phyloP scores from a whole-genome alignment of 176 grass and related monocot species.

The Urochloa ruziziensis region DNA sequence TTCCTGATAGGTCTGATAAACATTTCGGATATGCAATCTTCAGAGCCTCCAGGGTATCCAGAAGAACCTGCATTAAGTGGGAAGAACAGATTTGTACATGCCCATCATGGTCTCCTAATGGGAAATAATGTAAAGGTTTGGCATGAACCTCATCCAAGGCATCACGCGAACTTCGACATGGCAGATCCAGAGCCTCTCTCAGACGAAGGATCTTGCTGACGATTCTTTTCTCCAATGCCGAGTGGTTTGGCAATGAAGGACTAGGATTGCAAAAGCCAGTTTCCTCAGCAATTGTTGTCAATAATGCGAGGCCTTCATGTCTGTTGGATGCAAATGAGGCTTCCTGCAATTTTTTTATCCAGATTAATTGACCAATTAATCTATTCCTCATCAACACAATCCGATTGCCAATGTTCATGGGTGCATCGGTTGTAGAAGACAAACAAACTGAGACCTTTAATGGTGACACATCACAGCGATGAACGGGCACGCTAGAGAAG shows the following conservation, averaged over 20 bases:
- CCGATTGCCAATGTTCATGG: not conserved
- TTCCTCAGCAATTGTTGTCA: slow-evolving; percentile 11
- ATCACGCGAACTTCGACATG: not conserved
- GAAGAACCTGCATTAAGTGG: slow-evolving; percentile 35
- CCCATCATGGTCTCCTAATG: not conserved
- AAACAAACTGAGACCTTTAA: not conserved
- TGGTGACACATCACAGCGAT: not conserved
- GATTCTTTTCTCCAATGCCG: not conserved
- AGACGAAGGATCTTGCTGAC: slow-evolving; percentile 2
- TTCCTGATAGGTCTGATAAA: slow-evolving; percentile 36
- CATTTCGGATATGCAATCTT: slow-evolving; percentile 43
- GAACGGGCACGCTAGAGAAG: not conserved
- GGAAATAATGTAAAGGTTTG: not conserved
- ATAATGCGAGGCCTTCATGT: slow-evolving; percentile 24
- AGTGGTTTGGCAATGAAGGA: not conserved
- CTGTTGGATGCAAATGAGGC: not conserved
- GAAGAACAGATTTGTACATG: not conserved
- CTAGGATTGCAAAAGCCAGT: not conserved
- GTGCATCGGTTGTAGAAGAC: not conserved
- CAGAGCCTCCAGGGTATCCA: slow-evolving; percentile 32
- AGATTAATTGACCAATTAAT: not conserved
- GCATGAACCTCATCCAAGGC: slow-evolving; percentile 15
- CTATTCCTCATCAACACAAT: not conserved
- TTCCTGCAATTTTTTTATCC: slow-evolving; percentile 5
- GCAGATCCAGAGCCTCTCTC: slow-evolving; percentile 22